These are phyloP conservation scores for Heliocybe sulcata DNA, from an alignment of 1,284 basidiomycete species.

Conservation along the genomic window DNA sequence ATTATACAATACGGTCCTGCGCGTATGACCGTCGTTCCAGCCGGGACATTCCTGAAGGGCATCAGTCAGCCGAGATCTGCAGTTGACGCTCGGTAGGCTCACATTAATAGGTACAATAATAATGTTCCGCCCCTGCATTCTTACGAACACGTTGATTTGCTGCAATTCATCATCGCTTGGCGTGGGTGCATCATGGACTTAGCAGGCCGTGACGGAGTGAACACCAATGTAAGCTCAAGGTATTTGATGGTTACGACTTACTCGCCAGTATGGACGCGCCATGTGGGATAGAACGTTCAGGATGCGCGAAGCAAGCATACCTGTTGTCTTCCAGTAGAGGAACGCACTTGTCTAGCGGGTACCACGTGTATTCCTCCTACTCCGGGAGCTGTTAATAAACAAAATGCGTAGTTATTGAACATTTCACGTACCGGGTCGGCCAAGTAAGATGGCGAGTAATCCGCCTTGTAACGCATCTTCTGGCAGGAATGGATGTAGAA, in stretches of 20 bases:
- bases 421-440: constrained; percentile 68
- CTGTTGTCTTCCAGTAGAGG: constrained; percentile 55
- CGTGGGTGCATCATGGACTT: neutral
- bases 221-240: neutral
- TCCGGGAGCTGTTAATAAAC: neutral
- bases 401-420: neutral
- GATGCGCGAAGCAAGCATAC: constrained; percentile 63
- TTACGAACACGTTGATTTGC: neutral
- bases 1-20: neutral
- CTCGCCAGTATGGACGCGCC: neutral
- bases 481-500: constrained; percentile 88
- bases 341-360: constrained; percentile 56
- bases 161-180: neutral
- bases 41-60: neutral
- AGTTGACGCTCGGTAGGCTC: no score
- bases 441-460: constrained; percentile 84
- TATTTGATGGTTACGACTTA: neutral
- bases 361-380: constrained; percentile 74
- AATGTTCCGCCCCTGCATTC: neutral
- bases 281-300: constrained; percentile 41
- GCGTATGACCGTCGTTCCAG: neutral
- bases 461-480: constrained; percentile 97
- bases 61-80: no score
- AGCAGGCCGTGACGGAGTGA: neutral
- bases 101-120: neutral